Percentiles rank a stretch among this genome's conserved stretches.
phyloP scores from a whole-genome alignment of 2,329 filamentous ascomycete species.

The Claviceps purpurea region DNA sequence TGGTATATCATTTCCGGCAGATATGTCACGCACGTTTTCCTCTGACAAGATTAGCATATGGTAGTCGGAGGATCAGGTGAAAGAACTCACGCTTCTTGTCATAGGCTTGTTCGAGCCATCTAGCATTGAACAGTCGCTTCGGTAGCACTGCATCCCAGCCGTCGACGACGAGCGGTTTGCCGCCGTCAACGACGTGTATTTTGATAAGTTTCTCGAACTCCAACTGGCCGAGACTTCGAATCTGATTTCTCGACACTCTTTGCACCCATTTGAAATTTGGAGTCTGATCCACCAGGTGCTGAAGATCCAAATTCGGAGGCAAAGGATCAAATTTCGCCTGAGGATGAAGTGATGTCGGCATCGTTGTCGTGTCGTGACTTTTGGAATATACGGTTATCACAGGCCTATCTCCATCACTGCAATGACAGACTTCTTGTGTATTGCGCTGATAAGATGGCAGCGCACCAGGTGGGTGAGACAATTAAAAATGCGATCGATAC shows the following conservation, averaged over 20 bases:
- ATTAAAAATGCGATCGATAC: no score
- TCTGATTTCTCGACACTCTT: slow-evolving; percentile 64
- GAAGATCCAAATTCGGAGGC: slow-evolving; percentile 69
- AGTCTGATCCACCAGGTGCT: slow-evolving; percentile 59
- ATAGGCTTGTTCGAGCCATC: slow-evolving; percentile 69
- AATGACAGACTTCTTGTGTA: background rate
- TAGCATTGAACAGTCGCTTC: slow-evolving; percentile 60
- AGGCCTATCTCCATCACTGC: background rate
- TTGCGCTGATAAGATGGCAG: background rate
- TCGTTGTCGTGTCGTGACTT: slow-evolving; percentile 25
- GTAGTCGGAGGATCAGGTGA: background rate
- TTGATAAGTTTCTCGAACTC: slow-evolving; percentile 77
- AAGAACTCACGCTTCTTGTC: slow-evolving; percentile 57
- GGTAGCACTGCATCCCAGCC: slow-evolving; percentile 71
- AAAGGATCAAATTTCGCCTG: slow-evolving; percentile 88
- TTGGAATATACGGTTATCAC: background rate
- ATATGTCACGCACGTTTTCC: slow-evolving; percentile 75
- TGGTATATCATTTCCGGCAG: slow-evolving; percentile 56
- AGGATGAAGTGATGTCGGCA: slow-evolving; percentile 63
- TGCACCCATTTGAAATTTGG: slow-evolving; percentile 80
- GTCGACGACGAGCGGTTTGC: slow-evolving; percentile 82
- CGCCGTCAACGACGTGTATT: slow-evolving; percentile 70
- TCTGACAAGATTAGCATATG: slow-evolving; percentile 34
- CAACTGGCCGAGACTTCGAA: slow-evolving; percentile 61
- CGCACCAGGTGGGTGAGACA: no score